phyloP scores from a whole-genome alignment of 2,329 filamentous ascomycete genomes.

The Fusarium fujikuroi region DNA sequence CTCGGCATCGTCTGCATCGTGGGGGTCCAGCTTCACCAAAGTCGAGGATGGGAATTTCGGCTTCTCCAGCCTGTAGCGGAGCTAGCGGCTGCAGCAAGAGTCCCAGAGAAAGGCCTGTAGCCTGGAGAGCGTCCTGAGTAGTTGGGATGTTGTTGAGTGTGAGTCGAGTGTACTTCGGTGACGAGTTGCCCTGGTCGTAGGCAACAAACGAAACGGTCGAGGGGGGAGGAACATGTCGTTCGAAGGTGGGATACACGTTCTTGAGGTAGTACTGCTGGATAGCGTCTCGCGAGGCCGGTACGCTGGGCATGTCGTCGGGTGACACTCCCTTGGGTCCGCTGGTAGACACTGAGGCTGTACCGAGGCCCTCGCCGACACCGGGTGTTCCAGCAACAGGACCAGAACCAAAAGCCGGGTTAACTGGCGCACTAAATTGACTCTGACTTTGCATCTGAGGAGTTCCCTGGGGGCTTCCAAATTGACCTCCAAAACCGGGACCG shows the following conservation, averaged over 20 bases:
- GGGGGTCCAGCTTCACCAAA: conserved; percentile 93
- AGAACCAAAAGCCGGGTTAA: conserved; percentile 56
- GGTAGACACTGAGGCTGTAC: conserved; percentile 49
- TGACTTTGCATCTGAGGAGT: conserved; percentile 52
- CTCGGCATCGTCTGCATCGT: conserved; percentile 89
- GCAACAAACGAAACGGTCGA: conserved; percentile 89
- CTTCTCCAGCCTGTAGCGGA: conserved; percentile 82
- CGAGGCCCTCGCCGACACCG: conserved; percentile 45
- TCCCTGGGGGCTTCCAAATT: conserved; percentile 58
- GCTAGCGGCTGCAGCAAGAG: conserved; percentile 91
- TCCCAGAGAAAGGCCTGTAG: conserved; percentile 86
- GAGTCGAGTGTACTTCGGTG: conserved; percentile 90
- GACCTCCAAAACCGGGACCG: conserved; percentile 52
- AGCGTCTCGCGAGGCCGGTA: conserved; percentile 84
- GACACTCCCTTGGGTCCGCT: conserved; percentile 70
- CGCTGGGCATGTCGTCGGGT: conserved; percentile 90
- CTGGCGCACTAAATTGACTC: conserved; percentile 71
- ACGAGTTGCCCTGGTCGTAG: conserved; percentile 96
- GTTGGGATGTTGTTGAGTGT: conserved; percentile 94
- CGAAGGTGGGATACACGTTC: conserved; percentile 94
- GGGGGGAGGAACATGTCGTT: conserved; percentile 90
- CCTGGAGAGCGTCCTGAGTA: conserved; percentile 79
- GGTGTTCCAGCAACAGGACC: conserved; percentile 37
- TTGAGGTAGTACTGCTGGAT: conserved; percentile 85
- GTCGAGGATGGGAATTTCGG: conserved; percentile 89